Percentiles rank a stretch among this genome's conserved stretches.
phyloP scores from a whole-genome alignment of 228 moss, liverwort and hornwort species.

The Sphagnum magellanicum region DNA sequence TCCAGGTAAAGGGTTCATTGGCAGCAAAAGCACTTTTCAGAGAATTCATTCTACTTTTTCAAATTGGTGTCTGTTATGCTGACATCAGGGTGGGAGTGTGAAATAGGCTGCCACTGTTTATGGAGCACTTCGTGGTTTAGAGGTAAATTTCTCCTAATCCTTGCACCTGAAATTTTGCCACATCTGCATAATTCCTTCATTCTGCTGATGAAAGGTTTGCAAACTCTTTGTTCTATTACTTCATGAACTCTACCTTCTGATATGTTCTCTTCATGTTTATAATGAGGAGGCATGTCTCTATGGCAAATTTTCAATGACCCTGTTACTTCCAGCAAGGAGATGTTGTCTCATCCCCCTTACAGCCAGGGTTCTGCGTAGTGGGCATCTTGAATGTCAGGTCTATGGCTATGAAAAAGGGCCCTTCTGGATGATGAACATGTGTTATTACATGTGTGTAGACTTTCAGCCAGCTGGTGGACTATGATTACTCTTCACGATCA shows the following conservation, averaged over 20 bases:
- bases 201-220: background rate
- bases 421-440: background rate
- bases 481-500: conserved; percentile 41
- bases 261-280: conserved; percentile 5
- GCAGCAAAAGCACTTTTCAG: background rate
- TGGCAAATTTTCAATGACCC: background rate
- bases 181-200: background rate
- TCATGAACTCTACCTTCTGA: background rate
- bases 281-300: conserved; percentile 10
- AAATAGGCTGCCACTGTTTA: conserved; percentile 35
- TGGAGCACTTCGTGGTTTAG: conserved; percentile 86
- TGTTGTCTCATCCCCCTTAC: no score
- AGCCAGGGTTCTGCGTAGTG: no score
- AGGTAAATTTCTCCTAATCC: conserved; percentile 35
- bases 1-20: conserved; percentile 32
- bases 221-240: background rate
- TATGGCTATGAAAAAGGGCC: background rate
- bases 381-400: background rate
- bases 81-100: background rate
- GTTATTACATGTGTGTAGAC: conserved; percentile 46
- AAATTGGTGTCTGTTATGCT: background rate
- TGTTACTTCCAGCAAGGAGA: no score
- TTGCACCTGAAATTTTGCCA: background rate
- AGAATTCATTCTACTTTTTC: background rate
- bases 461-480: conserved; percentile 79